Evolutionary conservation across 1,284 basidiomycete genomes (phyloP).

Genomic region (Puccinia novopanici): DNA sequence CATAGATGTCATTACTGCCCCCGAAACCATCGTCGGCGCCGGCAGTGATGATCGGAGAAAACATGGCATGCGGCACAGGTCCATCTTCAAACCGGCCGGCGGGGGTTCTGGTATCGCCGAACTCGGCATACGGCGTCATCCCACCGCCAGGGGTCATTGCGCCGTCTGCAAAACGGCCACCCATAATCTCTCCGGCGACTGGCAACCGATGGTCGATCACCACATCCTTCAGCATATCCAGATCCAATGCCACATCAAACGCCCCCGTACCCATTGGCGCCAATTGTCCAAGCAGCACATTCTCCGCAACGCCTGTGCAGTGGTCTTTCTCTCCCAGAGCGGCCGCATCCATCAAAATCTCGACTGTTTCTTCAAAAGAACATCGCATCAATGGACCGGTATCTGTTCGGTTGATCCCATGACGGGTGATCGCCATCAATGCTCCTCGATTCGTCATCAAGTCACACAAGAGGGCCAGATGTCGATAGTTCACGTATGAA

Average conservation of each 20-base stretch:
- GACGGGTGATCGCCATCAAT: slow-evolving; percentile 98
- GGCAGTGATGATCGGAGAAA: slow-evolving; percentile 88
- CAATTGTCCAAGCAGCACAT: slow-evolving; percentile 97
- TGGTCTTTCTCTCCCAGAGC: slow-evolving; percentile 97
- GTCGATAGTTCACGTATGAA: slow-evolving; percentile 98
- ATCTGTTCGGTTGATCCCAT: slow-evolving; percentile 97
- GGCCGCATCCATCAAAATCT: slow-evolving; percentile 97
- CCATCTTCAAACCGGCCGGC: slow-evolving; percentile 48
- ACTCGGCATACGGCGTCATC: slow-evolving; percentile 82
- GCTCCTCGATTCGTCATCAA: slow-evolving; percentile 96
- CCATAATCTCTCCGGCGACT: slow-evolving; percentile 64
- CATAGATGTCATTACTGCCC: slow-evolving; percentile 66
- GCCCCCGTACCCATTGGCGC: slow-evolving; percentile 95
- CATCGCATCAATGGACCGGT: slow-evolving; percentile 96
- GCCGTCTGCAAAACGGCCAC: slow-evolving; percentile 73
- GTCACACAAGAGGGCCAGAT: slow-evolving; percentile 91
- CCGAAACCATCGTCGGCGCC: slow-evolving; percentile 76
- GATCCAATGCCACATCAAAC: slow-evolving; percentile 93
- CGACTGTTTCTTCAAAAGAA: slow-evolving; percentile 99
- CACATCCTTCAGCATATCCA: slow-evolving; percentile 98
- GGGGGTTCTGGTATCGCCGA: slow-evolving; percentile 55
- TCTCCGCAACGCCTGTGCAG: slow-evolving; percentile 96
- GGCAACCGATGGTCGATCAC: slow-evolving; percentile 94
- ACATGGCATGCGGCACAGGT: slow-evolving; percentile 66
- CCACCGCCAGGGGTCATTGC: slow-evolving; percentile 81